Evolutionary conservation across 371 early-diverging fungal genomes (phyloP), one percentile per base, ranked within the genome.

Genomic region (Gilbertella persicaria): DNA sequence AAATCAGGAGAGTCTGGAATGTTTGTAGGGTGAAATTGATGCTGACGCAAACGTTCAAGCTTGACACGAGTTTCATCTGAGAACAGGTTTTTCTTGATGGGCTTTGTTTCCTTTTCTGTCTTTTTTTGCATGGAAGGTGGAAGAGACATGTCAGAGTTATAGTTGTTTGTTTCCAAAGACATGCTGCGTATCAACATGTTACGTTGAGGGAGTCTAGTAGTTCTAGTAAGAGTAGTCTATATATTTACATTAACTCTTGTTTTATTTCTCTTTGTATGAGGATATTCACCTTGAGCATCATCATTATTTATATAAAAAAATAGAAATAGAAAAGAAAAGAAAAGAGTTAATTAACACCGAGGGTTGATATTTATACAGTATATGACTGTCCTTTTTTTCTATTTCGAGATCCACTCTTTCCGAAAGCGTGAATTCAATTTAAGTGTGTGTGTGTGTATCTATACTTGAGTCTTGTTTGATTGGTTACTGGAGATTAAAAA

Each of bases 1-100:
- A 85, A 85, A 58, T 83, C 82, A 54, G 82, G 83, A 41, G 85
- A 85, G 47, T 63, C 77, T 30, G 64, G 84, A 60, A 73, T 66
- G 52, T 78, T 78, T 28, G 79, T 63, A 19, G 79, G 70, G 30
- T 74, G 69, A 19, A 78, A 78, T n/a, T 69, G 69, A 29, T 71
- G 65, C 40, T 75, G 67, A 26, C 75, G 64, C 41, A 71, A 55
- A 21, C 72, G 62, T 45, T 64, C 67, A 19, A 75, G 52, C 14
- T 56, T 67, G 8, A 26, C 45, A 35, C 67, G 64, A 23, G 75
- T 69, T 53, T 71, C 75, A 13, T 74, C 75, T 25, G 61, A 58
- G 39, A 71, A 74, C 17, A 69, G 37, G 10, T 50, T 37, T 6
- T 42, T 23, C 9, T 37, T 46, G 5, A 38, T 12, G 17, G 44